phyloP scores from a whole-genome alignment of 2,329 filamentous ascomycete genomes.

The Colletotrichum sp. region DNA sequence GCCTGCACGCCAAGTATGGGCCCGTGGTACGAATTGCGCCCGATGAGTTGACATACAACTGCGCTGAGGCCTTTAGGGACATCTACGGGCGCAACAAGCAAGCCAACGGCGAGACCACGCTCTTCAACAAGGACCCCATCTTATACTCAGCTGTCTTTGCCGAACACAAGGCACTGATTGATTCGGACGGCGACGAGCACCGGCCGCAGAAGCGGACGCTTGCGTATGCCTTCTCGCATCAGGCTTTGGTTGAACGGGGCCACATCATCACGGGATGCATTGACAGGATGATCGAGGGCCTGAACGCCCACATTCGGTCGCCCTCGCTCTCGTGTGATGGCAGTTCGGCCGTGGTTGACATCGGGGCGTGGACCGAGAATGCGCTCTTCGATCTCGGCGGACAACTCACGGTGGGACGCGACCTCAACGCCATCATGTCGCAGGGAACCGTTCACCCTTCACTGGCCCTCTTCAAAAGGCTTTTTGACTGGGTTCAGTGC shows the following conservation, averaged over 20 bases:
- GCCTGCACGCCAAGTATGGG: constrained; percentile 26
- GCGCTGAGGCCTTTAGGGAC: constrained; percentile 37
- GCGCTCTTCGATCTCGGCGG: background rate
- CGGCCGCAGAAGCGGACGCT: background rate
- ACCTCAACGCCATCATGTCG: background rate
- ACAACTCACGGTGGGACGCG: background rate
- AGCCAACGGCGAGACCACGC: background rate
- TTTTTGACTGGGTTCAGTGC: background rate
- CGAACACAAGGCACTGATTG: background rate
- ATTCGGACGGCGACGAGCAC: background rate
- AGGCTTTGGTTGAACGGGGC: background rate
- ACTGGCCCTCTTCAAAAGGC: background rate
- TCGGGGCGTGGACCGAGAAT: background rate
- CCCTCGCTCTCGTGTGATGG: background rate
- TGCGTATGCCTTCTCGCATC: background rate
- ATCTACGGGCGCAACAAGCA: constrained; percentile 35
- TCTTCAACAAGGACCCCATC: background rate
- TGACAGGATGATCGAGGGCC: background rate
- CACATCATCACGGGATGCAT: background rate
- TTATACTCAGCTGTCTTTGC: background rate
- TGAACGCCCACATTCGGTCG: background rate
- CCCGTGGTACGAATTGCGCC: constrained; percentile 43
- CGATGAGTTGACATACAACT: constrained; percentile 31
- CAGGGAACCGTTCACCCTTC: background rate
- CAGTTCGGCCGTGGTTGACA: background rate